Base-by-base conservation (phyloP, 768 basidiomycete genomes). In the Suillus subalutaceus region DNA sequence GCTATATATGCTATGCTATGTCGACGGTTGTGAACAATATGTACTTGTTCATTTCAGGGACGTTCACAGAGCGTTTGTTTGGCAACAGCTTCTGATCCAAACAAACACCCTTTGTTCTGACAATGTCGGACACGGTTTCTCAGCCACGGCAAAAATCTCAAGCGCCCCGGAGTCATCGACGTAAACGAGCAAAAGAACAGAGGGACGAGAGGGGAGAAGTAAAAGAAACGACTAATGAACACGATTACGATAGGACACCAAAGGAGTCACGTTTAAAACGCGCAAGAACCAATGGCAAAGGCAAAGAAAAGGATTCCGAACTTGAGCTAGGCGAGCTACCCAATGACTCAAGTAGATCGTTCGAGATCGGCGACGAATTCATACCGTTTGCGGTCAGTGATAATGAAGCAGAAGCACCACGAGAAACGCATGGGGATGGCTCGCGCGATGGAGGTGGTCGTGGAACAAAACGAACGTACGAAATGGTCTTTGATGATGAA, bases 381-480 rank as follows among this genome's bases (percentile, higher is more conserved):
- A 66, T 79, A 48, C 77, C 79, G 1, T 60, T 77, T 37, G 65
- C 16, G 8, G 65, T 50, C 35, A 70, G 69, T 63, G 77, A 73
- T 7, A 38, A 52, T 18, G 70, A 70, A 13, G 67, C 40, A 35
- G 69, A 70, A 9, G 66, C 41, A 37, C 41, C 64, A 66, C 70
- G 46, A 69, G 56, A 71, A 65, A 65, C 71, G 53, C 72, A 76
- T 18, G 69, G 72, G 15, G 72, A 74, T 44, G 63, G 66, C 32
- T 67, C 69, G n/a, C 67, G 69, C n/a, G 77, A 63, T 16, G 43
- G 32, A 43, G 26, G 26, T 23, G 38, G 52, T 40, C 61, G 68
- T 43, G 58, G 76, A 68, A 63, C 68, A 66, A 90, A 86, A 72
- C 79, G 89, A 40, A 84, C 82, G 67, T 75, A 79, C 59, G 86